Evolutionary conservation across 2,329 filamentous ascomycete genomes (phyloP), one percentile per base, ranked within the genome.

Genomic region (Bertia moriformis): DNA sequence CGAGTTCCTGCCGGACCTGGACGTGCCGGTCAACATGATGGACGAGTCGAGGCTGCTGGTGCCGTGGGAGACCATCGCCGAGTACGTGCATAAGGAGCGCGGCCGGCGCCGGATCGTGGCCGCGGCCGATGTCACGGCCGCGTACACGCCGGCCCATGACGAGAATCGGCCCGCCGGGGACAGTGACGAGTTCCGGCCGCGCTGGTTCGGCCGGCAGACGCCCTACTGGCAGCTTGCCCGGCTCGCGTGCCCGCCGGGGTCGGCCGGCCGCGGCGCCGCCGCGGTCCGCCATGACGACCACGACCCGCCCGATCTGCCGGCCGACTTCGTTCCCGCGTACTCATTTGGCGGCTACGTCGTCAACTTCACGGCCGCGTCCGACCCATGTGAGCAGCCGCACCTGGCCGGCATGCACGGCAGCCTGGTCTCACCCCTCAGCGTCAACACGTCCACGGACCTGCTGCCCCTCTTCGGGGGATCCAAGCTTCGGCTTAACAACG

Each of bases 11-110:
- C 76, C 75, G 3, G 74, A 81, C 44, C 69, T 81, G 51, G 74
- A 80, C 50, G 77, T 80, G 60, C 69, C 74, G 10, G 71, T 80
- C 57, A 80, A 81, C 49, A 62, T 66, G 39, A 64, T 77, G 56
- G 75, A 80, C 50, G 73, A 81, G 50, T 67, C 75, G 19, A 63
- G 76, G 17, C 52, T 82, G n/a, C 56, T 79, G 19, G 71, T 76
- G 3, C 65, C 71, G 7, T 73, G 66, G 56, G 65, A 78, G 40
- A 60, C 68, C 13, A 65, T 80, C 40, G 60, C 67, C 18, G 56
- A 57, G 18, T 57, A 71, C 38, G 60, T 78, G 7, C 55, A 54
- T 4, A 57, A 60, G 37, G 74, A 27, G n/a, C 7, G 22, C 7
- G n/a, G n/a, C 22, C n/a, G 7, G 22, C 22, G 22, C 7, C 53